Evolutionary conservation across 1,284 basidiomycete genomes (phyloP).

Genomic region (Cystobasidiaceae sp.): DNA sequence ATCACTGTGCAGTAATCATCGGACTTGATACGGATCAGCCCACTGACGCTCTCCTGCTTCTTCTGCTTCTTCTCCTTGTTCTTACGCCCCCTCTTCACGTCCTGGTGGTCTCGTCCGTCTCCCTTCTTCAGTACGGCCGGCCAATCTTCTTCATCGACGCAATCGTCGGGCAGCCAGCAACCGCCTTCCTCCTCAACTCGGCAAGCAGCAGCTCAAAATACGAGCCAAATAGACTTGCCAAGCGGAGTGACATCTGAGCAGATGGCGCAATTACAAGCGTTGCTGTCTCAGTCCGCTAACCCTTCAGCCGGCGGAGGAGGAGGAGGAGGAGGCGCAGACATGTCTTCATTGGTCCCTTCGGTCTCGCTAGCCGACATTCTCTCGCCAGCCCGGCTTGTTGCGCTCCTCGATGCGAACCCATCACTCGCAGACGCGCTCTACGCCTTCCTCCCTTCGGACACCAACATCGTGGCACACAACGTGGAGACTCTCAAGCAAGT

Average conservation of each 20-base stretch:
- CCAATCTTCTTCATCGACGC: not conserved
- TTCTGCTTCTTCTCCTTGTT: not conserved
- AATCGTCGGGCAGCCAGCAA: not conserved
- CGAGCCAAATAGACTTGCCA: not conserved
- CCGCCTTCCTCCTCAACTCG: not conserved
- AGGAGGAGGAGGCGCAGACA: not conserved
- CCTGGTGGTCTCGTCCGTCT: no score
- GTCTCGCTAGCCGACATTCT: slow-evolving; percentile 38
- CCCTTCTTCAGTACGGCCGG: not conserved
- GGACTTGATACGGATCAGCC: no score
- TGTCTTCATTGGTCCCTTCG: slow-evolving; percentile 1
- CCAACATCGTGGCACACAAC: slow-evolving; percentile 20
- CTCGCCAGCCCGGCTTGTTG: slow-evolving; percentile 28
- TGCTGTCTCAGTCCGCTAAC: slow-evolving; percentile 4
- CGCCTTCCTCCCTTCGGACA: slow-evolving; percentile 32
- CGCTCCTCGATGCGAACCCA: slow-evolving; percentile 33
- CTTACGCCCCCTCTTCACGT: not conserved
- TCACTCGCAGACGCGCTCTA: slow-evolving; percentile 30
- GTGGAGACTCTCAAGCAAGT: slow-evolving; percentile 32
- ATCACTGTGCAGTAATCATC: no score
- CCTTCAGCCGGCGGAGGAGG: not conserved
- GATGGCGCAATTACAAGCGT: slow-evolving; percentile 24
- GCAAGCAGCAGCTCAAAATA: not conserved
- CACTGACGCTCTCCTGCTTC: no score
- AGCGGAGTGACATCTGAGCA: slow-evolving; percentile 12